Evolutionary conservation across 257 asterid genomes (phyloP), one percentile per base, ranked within the genome.

Genomic region (Haberlea rhodopensis): DNA sequence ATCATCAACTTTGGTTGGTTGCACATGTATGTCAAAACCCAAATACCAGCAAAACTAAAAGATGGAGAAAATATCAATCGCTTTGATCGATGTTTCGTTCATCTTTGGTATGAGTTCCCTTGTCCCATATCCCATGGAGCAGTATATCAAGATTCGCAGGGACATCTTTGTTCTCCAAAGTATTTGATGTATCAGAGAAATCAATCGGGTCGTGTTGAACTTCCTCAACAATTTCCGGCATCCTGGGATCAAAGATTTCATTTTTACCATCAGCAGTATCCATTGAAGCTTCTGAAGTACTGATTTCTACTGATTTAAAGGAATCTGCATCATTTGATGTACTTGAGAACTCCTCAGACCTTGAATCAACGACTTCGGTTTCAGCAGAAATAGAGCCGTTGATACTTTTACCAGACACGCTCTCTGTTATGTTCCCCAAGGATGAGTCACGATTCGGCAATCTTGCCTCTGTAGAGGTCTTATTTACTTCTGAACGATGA

Each of bases 91-190:
- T n/a, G n/a, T n/a, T n/a, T n/a, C n/a, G n/a, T n/a, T n/a, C n/a
- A 65, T 91, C 91, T 60, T 89, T 85, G 8, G 57, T 70, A 21
- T 84, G 63, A 15, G 77, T 73, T 70, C 86, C 96, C 76, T 87
- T 87, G 10, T 77, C 81, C 68, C 81, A 87, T 59, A 80, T 72
- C 29, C 80, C 83, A 1, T 90, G 46, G 46, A 10, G 90, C 68
- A 86, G 87, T 18, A 95, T 83, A 18, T 87, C 95, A 32, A 80
- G 78, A 79, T 87, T 95, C 1, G 58, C 67, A 11, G 78, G 81
- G 18, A 80, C 75, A 7, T 81, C 75, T 71, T 80, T 85, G 84
- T 78, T 88, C 60, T 74, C 78, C 82, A 78, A 37, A 43, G 84
- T 53, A 45, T 63, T 66, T 32, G 87, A 78, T 5, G 81, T 76